Percentiles rank a stretch among this genome's conserved stretches.
Evolutionary conservation across 1,284 basidiomycete genomes (phyloP).

Genomic region (Irpex lacteus): DNA sequence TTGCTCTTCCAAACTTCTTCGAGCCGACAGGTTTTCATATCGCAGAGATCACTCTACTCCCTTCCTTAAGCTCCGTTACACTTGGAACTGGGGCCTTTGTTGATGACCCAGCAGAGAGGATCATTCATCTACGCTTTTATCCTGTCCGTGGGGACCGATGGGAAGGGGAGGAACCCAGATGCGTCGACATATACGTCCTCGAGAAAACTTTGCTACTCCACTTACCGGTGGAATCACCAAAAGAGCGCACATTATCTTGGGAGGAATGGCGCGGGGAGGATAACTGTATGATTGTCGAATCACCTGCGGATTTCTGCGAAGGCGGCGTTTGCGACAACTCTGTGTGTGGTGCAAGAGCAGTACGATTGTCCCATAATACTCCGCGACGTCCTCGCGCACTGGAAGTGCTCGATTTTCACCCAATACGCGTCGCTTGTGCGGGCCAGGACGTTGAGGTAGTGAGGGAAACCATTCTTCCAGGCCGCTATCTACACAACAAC

Average conservation of each 20-base stretch:
- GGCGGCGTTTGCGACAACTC: not conserved
- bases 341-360: not conserved
- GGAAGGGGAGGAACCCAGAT: not conserved
- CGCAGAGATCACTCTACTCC: too few species aligned
- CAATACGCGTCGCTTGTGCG: not conserved
- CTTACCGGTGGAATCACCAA: not conserved
- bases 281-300: not conserved
- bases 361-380: not conserved
- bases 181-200: not conserved
- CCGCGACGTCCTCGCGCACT: not conserved
- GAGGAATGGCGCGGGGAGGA: not conserved
- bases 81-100: too few species aligned
- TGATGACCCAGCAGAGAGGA: not conserved
- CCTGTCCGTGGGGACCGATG: not conserved
- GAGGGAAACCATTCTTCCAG: not conserved
- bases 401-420: not conserved
- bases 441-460: not conserved
- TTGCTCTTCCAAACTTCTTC: too few species aligned
- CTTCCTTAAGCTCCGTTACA: too few species aligned
- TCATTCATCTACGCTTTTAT: not conserved
- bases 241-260: not conserved
- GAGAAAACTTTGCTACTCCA: not conserved
- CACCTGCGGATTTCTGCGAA: not conserved
- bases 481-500: not conserved
- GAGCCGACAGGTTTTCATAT: too few species aligned